A percentile compares a stretch with the other conserved stretches of the same genome.
Conservation (phyloP, 495 filamentous ascomycete genomes). For the Trichoderma virens region DNA sequence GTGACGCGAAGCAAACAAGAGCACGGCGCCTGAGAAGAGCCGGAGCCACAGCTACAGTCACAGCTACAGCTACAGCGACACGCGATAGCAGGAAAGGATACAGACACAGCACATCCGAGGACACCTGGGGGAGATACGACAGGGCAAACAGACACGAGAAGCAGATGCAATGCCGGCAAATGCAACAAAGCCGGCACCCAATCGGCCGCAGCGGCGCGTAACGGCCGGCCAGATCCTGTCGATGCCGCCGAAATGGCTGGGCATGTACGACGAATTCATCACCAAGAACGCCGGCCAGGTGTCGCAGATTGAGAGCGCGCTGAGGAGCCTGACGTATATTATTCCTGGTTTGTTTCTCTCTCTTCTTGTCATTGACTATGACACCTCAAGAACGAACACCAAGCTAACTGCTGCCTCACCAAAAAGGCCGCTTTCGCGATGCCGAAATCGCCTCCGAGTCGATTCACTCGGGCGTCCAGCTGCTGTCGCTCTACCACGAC, state of each 20-base stretch:
- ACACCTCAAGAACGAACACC: background rate
- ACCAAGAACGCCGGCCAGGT: conserved; percentile 88
- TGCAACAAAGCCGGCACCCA: conserved; percentile 29
- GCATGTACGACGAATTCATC: conserved; percentile 84
- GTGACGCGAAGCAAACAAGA: background rate
- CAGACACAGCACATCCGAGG: background rate
- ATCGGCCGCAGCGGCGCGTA: conserved; percentile 8
- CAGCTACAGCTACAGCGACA: no score
- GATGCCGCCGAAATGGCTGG: conserved; percentile 65
- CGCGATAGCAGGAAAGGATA: no score
- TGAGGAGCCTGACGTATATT: conserved; percentile 89
- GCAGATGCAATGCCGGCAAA: conserved; percentile 23
- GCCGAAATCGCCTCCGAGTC: conserved; percentile 92
- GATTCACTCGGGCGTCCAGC: conserved; percentile 77
- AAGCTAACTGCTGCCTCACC: conserved; percentile 14
- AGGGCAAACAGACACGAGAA: background rate
- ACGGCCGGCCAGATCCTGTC: conserved; percentile 23
- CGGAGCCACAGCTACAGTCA: no score
- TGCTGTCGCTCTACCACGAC: conserved; percentile 93
- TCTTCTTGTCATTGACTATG: conserved; percentile 11
- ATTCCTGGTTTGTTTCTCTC: conserved; percentile 61
- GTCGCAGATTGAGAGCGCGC: conserved; percentile 82
- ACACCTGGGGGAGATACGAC: no score
- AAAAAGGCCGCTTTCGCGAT: conserved; percentile 77
- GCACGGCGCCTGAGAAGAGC: no score